Evolutionary conservation across 306 rosid genomes (phyloP), one percentile per base, ranked within the genome.

Genomic region (Gastrolobium bilobum): DNA sequence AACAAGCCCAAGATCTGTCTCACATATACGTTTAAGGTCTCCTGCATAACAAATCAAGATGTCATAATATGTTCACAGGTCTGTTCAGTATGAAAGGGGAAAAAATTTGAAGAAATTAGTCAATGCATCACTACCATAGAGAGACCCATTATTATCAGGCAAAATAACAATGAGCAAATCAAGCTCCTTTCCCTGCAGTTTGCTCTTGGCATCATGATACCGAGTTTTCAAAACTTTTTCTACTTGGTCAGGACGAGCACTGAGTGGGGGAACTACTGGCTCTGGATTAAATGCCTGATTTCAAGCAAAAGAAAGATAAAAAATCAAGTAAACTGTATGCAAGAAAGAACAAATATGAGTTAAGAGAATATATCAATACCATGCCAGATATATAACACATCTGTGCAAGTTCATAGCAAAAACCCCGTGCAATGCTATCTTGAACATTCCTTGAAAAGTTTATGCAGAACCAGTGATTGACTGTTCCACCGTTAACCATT

Each of bases 401-500:
- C 48, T 87, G 96, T 1, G 97, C 98, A 57, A 96, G 98, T 58
- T 93, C 99, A 64, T 37, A 51, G 58, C 99, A 93, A 70, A 96
- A 96, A 5, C 91, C 85, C 9, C 90, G 84, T 29, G 97, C 96
- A 68, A 91, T 88, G 68, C 84, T 89, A 3, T 96, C 98, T 81
- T 96, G 98, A 37, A 93, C 94, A 73, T 10, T 78, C 30, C 97
- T 84, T 0, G 99, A 93, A 46, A 96, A 96, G 62, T 96, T 96
- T 0, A 96, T 81, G 73, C 99, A 96, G 63, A 96, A 89, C 99
- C 99, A 96, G 71, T 86, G 2, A 82, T 79, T 93, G 10, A 93
- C 98, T 3, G 86, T 90, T 5, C 99, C 98, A 11, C 99, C 99
- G 77, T 96, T 96, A 13, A 96, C 93, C 99, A 96, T 96, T 96